Evolutionary conservation across 176 grass and related monocot genomes (phyloP).

Genomic region (Eremochloa ophiuroides): DNA sequence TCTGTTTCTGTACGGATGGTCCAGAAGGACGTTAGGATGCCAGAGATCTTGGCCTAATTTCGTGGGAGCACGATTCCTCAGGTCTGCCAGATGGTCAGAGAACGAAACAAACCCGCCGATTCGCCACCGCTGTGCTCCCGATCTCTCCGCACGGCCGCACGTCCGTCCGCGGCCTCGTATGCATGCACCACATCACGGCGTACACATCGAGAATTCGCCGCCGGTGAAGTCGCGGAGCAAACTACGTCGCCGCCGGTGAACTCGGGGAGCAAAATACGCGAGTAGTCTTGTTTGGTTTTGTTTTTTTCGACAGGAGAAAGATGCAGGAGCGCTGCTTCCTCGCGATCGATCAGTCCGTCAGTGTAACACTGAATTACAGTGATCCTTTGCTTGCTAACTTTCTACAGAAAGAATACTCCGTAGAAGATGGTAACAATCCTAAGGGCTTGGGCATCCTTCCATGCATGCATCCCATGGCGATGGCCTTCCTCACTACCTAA

Average conservation of each 20-base stretch:
- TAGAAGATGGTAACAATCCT: not conserved
- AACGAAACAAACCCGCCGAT: not conserved
- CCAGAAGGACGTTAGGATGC: not conserved
- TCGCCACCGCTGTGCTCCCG: not conserved
- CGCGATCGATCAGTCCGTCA: not conserved
- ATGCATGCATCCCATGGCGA: too few species aligned
- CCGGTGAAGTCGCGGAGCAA: not conserved
- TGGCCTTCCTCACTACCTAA: constrained; percentile 10
- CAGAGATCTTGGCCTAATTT: not conserved
- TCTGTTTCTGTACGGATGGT: not conserved
- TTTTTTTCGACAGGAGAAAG: not conserved
- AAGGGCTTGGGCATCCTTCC: constrained; percentile 6
- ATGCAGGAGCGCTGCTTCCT: not conserved
- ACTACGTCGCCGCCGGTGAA: not conserved
- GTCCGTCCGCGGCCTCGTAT: not conserved
- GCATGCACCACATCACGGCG: too few species aligned
- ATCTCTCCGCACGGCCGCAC: not conserved
- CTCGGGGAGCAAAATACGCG: not conserved
- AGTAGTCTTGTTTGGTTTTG: not conserved
- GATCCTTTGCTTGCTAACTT: not conserved
- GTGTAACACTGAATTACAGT: not conserved
- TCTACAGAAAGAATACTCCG: not conserved
- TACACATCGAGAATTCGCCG: not conserved
- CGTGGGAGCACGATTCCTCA: too few species aligned
- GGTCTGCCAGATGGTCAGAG: not conserved